Conservation (phyloP, 2,329 filamentous ascomycete species). For the Penicillium sp. region DNA sequence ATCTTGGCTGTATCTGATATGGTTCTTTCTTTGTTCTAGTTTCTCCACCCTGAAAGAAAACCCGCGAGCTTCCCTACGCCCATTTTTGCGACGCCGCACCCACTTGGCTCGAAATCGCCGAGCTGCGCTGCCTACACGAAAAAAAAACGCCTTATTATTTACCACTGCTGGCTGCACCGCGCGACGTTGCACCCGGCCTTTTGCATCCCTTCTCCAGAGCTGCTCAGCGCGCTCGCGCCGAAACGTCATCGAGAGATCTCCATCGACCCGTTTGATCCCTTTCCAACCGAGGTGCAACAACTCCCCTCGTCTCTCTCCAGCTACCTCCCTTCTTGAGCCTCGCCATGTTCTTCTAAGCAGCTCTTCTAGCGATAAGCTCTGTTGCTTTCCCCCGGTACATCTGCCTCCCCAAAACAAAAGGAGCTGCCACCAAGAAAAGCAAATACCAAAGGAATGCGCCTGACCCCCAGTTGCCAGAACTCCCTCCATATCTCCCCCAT, state of each 20-base stretch:
- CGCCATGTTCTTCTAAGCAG: conserved; percentile 3
- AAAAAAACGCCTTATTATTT: background rate
- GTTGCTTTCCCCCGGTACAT: background rate
- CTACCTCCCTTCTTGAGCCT: background rate
- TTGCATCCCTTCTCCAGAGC: background rate
- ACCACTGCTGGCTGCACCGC: background rate
- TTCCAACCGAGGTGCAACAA: background rate
- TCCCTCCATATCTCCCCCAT: background rate
- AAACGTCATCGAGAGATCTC: background rate
- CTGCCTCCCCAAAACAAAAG: background rate
- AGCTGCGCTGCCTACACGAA: background rate
- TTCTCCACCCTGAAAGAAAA: conserved; percentile 17
- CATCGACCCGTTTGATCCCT: background rate
- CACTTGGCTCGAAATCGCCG: background rate
- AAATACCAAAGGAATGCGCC: conserved; percentile 5
- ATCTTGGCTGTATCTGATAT: background rate
- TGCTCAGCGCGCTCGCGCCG: background rate
- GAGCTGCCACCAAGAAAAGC: background rate
- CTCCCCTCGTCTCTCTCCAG: background rate
- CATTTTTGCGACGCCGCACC: conserved; percentile 19
- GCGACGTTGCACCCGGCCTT: conserved; percentile 1
- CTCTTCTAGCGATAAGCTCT: background rate
- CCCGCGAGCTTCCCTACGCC: conserved; percentile 8
- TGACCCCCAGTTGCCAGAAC: conserved; percentile 8
- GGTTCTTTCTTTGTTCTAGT: conserved; percentile 22